Conservation (phyloP, 352 stramenopile genomes). For the Phytopythium aichiense region DNA sequence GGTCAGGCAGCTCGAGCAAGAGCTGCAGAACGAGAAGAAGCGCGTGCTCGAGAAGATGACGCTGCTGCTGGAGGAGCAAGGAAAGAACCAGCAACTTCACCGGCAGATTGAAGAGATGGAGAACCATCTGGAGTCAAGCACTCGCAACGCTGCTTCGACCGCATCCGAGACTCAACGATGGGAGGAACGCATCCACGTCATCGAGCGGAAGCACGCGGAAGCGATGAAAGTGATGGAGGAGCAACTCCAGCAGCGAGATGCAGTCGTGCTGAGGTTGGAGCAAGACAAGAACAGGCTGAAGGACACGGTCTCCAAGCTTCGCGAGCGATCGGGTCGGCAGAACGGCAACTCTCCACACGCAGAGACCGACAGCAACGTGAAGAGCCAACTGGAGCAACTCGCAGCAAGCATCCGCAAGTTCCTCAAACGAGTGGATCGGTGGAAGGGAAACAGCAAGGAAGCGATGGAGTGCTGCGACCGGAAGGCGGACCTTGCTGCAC, state of each 20-base stretch:
- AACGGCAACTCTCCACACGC: slow-evolving; percentile 7
- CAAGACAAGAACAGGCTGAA: slow-evolving; percentile 34
- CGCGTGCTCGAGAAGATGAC: slow-evolving; percentile 67
- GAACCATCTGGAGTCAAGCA: slow-evolving; percentile 24
- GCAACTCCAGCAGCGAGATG: slow-evolving; percentile 27
- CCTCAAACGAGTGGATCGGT: slow-evolving; percentile 38
- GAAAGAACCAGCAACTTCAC: slow-evolving; percentile 54
- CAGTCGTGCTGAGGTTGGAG: slow-evolving; percentile 25
- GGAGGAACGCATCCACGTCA: slow-evolving; percentile 13
- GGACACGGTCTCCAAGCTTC: slow-evolving; percentile 20
- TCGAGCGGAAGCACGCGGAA: slow-evolving; percentile 24
- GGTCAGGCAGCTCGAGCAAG: slow-evolving; percentile 24
- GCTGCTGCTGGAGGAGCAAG: slow-evolving; percentile 58
- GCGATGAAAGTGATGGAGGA: slow-evolving; percentile 24
- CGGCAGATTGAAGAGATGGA: slow-evolving; percentile 35
- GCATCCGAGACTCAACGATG: slow-evolving; percentile 13
- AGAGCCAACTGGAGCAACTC: slow-evolving; percentile 35
- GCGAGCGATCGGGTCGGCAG: slow-evolving; percentile 5
- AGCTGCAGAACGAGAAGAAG: slow-evolving; percentile 69
- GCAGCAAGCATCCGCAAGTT: slow-evolving; percentile 40
- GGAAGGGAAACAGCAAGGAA: slow-evolving; percentile 48
- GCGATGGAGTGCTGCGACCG: slow-evolving; percentile 30
- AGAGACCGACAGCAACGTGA: slow-evolving; percentile 13
- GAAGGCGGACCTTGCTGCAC: slow-evolving; percentile 20
- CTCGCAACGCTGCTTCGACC: slow-evolving; percentile 19